These are phyloP conservation scores for Wickerhamiella brachini DNA, from an alignment of 805 yeast genomes.

Conservation along the genomic window DNA sequence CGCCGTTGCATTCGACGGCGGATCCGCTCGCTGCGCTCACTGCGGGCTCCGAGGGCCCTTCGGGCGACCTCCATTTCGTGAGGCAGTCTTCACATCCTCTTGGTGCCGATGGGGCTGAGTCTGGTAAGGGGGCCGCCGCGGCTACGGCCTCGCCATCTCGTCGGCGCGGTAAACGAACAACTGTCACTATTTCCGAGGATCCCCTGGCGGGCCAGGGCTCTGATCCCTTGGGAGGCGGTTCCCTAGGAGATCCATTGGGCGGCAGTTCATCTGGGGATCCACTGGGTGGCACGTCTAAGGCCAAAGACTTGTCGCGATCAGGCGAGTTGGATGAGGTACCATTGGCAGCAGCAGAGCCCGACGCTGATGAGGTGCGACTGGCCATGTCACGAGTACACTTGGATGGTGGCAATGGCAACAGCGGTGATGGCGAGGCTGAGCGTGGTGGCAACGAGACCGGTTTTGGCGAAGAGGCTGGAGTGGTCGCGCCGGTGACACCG, in stretches of 20 bases:
- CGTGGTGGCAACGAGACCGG: no score
- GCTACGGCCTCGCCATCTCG: neutral
- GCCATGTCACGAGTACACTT: constrained; percentile 2
- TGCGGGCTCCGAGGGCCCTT: neutral
- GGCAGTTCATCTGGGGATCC: neutral
- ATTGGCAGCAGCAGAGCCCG: neutral
- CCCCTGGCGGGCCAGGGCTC: constrained; percentile 1
- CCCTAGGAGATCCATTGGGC: neutral
- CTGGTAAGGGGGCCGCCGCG: no score
- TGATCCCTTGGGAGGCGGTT: neutral
- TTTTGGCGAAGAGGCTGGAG: no score
- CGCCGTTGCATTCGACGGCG: neutral
- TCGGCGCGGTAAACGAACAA: neutral
- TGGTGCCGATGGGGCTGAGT: neutral
- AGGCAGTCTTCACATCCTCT: neutral
- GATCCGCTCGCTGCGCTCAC: neutral
- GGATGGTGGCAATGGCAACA: no score
- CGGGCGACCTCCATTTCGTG: neutral
- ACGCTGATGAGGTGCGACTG: neutral
- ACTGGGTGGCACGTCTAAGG: neutral
- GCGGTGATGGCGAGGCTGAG: no score
- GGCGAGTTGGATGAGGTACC: neutral
- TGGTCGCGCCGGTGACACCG: neutral
- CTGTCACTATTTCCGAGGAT: neutral
- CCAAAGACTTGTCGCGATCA: neutral